These are phyloP conservation scores for Aspergillus nanangensis DNA, from an alignment of 495 filamentous ascomycete genomes.

Conservation along the genomic window DNA sequence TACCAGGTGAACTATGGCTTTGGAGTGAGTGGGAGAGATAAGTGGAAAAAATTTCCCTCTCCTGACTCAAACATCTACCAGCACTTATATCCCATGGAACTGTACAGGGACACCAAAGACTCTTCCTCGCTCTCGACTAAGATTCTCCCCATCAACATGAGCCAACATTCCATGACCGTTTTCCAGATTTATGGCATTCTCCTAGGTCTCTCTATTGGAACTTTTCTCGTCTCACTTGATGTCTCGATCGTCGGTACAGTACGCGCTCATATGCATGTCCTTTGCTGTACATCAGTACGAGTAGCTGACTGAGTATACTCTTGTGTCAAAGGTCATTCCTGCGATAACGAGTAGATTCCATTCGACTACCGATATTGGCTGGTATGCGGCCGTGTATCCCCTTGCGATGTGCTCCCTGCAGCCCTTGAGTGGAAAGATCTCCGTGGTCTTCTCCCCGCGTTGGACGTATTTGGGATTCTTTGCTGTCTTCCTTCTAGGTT, in stretches of 20 bases:
- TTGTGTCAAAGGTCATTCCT: slow-evolving; percentile 32
- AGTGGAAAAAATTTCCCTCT: too few relatives aligned
- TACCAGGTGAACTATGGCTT: too few relatives aligned
- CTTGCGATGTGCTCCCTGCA: slow-evolving; percentile 56
- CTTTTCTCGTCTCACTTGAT: slow-evolving; percentile 2
- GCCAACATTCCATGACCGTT: too few relatives aligned
- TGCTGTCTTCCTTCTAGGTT: slow-evolving; percentile 68
- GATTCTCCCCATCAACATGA: too few relatives aligned
- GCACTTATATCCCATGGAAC: too few relatives aligned
- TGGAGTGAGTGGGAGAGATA: too few relatives aligned
- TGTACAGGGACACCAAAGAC: too few relatives aligned
- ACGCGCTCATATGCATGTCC: too few relatives aligned
- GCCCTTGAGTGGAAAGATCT: slow-evolving; percentile 34
- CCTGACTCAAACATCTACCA: too few relatives aligned
- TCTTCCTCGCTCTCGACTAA: too few relatives aligned
- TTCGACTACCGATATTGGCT: slow-evolving; percentile 42
- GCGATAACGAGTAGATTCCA: slow-evolving; percentile 42
- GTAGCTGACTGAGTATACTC: neutral
- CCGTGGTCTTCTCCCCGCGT: slow-evolving; percentile 58
- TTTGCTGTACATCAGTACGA: neutral
- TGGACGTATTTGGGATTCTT: slow-evolving; percentile 60
- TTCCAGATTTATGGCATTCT: slow-evolving; percentile 6
- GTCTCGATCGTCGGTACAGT: slow-evolving; percentile 1
- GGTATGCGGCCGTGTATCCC: slow-evolving; percentile 51
- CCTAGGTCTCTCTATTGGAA: neutral